Evolutionary conservation across 345 rosid genomes (phyloP).

Genomic region (Cardamine chenopodiifolia): DNA sequence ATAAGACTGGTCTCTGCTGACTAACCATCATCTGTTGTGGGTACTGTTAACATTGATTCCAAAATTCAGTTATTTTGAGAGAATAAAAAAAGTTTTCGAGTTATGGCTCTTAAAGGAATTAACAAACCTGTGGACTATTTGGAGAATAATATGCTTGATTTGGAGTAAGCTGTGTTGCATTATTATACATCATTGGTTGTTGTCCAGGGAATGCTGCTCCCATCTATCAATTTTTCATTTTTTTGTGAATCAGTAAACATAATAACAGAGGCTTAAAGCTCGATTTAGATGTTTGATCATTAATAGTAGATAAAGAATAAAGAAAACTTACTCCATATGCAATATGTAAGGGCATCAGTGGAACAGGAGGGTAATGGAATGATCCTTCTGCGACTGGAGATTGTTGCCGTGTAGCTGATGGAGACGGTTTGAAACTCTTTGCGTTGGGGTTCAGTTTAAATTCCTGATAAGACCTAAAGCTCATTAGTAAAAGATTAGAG

Average conservation of each 20-base stretch:
- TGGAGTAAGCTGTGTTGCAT: slow-evolving; percentile 42
- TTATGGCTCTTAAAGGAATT: neutral
- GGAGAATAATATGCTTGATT: slow-evolving; percentile 67
- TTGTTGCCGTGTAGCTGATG: slow-evolving; percentile 66
- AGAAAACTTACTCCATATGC: slow-evolving; percentile 65
- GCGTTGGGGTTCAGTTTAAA: slow-evolving; percentile 95
- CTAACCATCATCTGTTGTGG: slow-evolving; percentile 67
- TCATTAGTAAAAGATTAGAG: neutral
- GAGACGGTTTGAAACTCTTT: slow-evolving; percentile 83
- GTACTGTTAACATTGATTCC: slow-evolving; percentile 24
- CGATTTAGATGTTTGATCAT: neutral
- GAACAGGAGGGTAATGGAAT: slow-evolving; percentile 63
- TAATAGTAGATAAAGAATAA: neutral
- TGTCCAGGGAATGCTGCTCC: slow-evolving; percentile 60
- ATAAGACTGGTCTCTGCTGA: slow-evolving; percentile 70
- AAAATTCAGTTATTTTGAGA: no score
- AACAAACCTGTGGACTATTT: slow-evolving; percentile 66
- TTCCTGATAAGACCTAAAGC: slow-evolving; percentile 56
- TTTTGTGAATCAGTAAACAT: slow-evolving; percentile 7
- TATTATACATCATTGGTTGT: slow-evolving; percentile 69
- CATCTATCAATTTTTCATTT: slow-evolving; percentile 61
- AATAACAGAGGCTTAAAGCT: neutral
- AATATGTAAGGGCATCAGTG: slow-evolving; percentile 66
- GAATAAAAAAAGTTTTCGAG: neutral
- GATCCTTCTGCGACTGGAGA: slow-evolving; percentile 72